Evolutionary conservation across 1,284 basidiomycete genomes (phyloP).

Genomic region (Austroboletus niveus): DNA sequence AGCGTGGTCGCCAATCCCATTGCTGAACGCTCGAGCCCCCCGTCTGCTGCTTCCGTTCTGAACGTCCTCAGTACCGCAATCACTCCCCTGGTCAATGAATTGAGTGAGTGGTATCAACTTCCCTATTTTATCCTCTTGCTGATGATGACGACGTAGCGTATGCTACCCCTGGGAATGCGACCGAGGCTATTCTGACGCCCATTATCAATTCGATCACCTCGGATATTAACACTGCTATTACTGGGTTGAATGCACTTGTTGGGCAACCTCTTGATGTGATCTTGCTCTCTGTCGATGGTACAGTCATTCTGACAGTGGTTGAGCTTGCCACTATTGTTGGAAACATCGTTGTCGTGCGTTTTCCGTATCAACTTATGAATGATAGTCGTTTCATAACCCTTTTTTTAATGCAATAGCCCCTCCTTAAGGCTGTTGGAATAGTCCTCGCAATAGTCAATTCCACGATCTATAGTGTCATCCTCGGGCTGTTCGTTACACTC

Average conservation of each 20-base stretch:
- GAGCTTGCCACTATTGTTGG: slow-evolving; percentile 10
- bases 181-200: slow-evolving; percentile 3
- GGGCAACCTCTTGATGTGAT: slow-evolving; percentile 3
- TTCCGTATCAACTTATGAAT: neutral
- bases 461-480: slow-evolving; percentile 1
- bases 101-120: slow-evolving; percentile 7
- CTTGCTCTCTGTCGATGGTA: slow-evolving; percentile 12
- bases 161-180: slow-evolving; percentile 12
- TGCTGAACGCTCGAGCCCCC: slow-evolving; percentile 2
- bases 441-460: slow-evolving; percentile 10
- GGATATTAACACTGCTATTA: slow-evolving; percentile 6
- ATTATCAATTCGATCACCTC: slow-evolving; percentile 9
- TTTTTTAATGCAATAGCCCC: slow-evolving; percentile 4
- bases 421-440: slow-evolving; percentile 1
- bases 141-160: slow-evolving; percentile 8
- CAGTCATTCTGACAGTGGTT: neutral
- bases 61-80: slow-evolving; percentile 3
- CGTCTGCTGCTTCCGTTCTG: slow-evolving; percentile 10
- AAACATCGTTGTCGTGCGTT: slow-evolving; percentile 8
- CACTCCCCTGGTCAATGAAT: slow-evolving; percentile 3
- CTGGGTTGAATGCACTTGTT: slow-evolving; percentile 1
- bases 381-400: neutral
- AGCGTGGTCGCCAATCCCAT: slow-evolving; percentile 12
- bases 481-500: neutral
- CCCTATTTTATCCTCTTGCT: neutral